These are phyloP conservation scores for Xylaria grammica DNA, from an alignment of 495 filamentous ascomycete genomes.

Conservation along the genomic window DNA sequence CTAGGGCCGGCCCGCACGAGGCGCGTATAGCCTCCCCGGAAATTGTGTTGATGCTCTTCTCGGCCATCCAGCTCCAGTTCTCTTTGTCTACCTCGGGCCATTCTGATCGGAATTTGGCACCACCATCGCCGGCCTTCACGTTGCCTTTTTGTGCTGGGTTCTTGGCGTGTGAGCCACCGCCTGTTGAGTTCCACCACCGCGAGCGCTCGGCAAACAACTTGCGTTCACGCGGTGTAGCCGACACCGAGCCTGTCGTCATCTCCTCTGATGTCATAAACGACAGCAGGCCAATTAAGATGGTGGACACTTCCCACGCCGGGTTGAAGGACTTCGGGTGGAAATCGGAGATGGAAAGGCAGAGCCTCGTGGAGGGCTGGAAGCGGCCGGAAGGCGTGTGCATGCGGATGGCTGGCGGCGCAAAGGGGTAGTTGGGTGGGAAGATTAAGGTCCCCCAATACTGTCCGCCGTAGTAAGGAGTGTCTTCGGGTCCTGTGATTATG, in stretches of 20 bases:
- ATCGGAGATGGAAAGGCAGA: conserved; percentile 94
- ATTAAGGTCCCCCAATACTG: conserved; percentile 98
- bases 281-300: conserved; percentile 90
- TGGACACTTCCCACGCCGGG: conserved; percentile 97
- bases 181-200: conserved; percentile 96
- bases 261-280: conserved; percentile 99
- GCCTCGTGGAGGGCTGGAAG: conserved; percentile 88
- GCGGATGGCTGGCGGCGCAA: conserved; percentile 94
- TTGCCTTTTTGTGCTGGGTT: conserved; percentile 52
- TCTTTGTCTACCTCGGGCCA: conserved; percentile 90
- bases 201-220: conserved; percentile 77
- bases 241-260: conserved; percentile 96
- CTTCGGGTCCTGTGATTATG: conserved; percentile 93
- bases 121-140: conserved; percentile 82
- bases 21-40: conserved; percentile 69
- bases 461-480: conserved; percentile 90
- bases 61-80: conserved; percentile 93
- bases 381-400: conserved; percentile 98
- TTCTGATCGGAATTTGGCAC: conserved; percentile 83
- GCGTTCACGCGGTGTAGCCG: conserved; percentile 77
- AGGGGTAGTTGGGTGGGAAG: conserved; percentile 96
- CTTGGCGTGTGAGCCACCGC: conserved; percentile 77
- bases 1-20: conserved; percentile 70
- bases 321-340: conserved; percentile 99
- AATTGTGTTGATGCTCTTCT: conserved; percentile 76